These are phyloP conservation scores for Penicillium sp. DNA, from an alignment of 2,329 filamentous ascomycete genomes.

Conservation along the genomic window DNA sequence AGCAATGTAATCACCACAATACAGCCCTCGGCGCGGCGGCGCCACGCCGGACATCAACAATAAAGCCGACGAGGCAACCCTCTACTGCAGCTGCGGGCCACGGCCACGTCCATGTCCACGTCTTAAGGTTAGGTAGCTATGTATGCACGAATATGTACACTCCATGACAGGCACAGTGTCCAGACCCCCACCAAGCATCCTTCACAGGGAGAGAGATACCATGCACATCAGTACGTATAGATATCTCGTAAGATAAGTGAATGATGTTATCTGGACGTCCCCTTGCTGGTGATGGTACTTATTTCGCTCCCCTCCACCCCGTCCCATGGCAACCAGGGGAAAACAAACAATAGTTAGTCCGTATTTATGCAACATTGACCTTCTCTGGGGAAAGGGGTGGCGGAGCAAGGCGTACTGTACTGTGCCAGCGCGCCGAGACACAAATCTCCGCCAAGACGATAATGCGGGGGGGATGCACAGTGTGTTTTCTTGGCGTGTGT, in stretches of 20 bases:
- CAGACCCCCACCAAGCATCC: slow-evolving; percentile 29
- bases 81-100: neutral
- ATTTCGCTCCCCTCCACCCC: slow-evolving; percentile 20
- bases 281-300: slow-evolving; percentile 18
- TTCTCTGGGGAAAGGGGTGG: slow-evolving; percentile 16
- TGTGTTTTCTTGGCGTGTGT: slow-evolving; percentile 2
- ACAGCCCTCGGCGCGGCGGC: neutral
- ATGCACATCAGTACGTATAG: neutral
- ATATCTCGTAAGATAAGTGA: neutral
- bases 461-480: slow-evolving; percentile 39
- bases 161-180: slow-evolving; percentile 8
- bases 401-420: slow-evolving; percentile 7
- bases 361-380: neutral
- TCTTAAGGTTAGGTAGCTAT: too few species aligned
- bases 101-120: neutral
- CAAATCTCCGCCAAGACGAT: slow-evolving; percentile 34
- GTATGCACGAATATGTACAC: neutral
- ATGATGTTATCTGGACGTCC: slow-evolving; percentile 19
- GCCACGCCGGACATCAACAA: neutral
- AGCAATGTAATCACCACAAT: neutral
- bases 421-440: slow-evolving; percentile 13
- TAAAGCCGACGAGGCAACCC: neutral
- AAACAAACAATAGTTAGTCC: neutral
- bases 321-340: slow-evolving; percentile 16
- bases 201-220: neutral